phyloP scores from a whole-genome alignment of 176 grass and related monocot genomes.

The Oryza punctata region DNA sequence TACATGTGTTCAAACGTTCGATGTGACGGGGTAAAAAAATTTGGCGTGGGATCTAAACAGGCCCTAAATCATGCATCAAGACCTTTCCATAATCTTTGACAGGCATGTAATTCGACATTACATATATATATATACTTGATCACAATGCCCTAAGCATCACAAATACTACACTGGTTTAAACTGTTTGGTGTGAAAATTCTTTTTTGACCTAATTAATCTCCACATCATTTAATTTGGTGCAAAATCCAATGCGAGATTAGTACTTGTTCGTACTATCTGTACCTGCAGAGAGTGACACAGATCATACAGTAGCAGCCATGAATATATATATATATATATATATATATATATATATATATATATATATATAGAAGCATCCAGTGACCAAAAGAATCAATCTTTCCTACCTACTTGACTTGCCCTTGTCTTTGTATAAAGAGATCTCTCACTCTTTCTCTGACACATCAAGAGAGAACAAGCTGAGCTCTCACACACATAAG shows the following conservation, averaged over 20 bases:
- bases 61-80: conserved; percentile 35
- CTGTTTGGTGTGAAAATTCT: background rate
- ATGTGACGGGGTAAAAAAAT: no score
- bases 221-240: background rate
- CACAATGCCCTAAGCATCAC: background rate
- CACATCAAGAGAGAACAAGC: conserved; percentile 27
- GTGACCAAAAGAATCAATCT: conserved; percentile 43
- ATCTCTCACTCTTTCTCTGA: conserved; percentile 20
- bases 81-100: conserved; percentile 15
- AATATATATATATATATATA: background rate
- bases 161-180: background rate
- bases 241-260: conserved; percentile 17
- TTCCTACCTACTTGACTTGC: conserved; percentile 22
- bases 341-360: background rate
- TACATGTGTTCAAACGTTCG: no score
- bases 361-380: conserved; percentile 37
- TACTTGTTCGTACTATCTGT: conserved; percentile 49
- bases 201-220: background rate
- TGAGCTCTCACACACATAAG: background rate
- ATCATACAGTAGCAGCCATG: background rate
- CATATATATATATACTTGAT: background rate
- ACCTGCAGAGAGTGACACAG: conserved; percentile 27
- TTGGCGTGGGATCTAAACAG: no score
- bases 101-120: conserved; percentile 2
- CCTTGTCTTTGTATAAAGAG: conserved; percentile 33